Conservation (phyloP, 2,329 filamentous ascomycete species). For the Ceratocystis diversiconidia region DNA sequence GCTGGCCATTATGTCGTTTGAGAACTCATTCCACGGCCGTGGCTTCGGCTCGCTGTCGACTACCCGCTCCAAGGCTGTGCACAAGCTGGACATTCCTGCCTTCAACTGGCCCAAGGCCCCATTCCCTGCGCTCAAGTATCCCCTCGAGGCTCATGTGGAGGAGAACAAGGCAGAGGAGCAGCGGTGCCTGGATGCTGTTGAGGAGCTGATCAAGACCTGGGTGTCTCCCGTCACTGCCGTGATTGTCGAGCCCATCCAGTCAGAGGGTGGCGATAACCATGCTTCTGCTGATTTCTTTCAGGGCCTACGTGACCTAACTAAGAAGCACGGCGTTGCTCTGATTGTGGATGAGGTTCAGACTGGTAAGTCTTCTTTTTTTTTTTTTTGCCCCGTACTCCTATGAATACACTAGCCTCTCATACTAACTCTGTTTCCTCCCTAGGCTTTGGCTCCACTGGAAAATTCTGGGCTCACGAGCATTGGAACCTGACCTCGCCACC, state of each 20-base stretch:
- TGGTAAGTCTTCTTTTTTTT: slow-evolving; percentile 26
- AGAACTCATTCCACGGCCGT: slow-evolving; percentile 75
- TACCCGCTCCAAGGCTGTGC: slow-evolving; percentile 68
- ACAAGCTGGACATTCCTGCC: slow-evolving; percentile 78
- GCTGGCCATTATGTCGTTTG: slow-evolving; percentile 80
- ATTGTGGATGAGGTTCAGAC: slow-evolving; percentile 95
- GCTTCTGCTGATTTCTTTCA: slow-evolving; percentile 78
- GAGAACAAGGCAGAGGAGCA: slow-evolving; percentile 76
- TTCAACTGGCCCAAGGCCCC: slow-evolving; percentile 83
- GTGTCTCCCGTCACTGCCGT: slow-evolving; percentile 69
- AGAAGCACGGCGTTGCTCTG: slow-evolving; percentile 62
- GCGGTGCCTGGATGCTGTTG: slow-evolving; percentile 67
- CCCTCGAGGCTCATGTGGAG: slow-evolving; percentile 60
- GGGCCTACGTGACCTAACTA: slow-evolving; percentile 64
- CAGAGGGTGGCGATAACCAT: slow-evolving; percentile 90
- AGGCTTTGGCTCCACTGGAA: slow-evolving; percentile 74
- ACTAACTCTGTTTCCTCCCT: not conserved
- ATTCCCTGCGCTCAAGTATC: slow-evolving; percentile 77
- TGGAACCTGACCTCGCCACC: slow-evolving; percentile 69
- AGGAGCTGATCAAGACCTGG: slow-evolving; percentile 65
- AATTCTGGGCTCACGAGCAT: slow-evolving; percentile 96
- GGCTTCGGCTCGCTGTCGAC: slow-evolving; percentile 66
- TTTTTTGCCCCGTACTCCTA: not conserved
- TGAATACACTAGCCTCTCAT: not conserved
- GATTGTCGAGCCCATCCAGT: slow-evolving; percentile 81